These are phyloP conservation scores for Coprinopsis marcescibilis DNA, from an alignment of 768 basidiomycete species.

Conservation along the genomic window DNA sequence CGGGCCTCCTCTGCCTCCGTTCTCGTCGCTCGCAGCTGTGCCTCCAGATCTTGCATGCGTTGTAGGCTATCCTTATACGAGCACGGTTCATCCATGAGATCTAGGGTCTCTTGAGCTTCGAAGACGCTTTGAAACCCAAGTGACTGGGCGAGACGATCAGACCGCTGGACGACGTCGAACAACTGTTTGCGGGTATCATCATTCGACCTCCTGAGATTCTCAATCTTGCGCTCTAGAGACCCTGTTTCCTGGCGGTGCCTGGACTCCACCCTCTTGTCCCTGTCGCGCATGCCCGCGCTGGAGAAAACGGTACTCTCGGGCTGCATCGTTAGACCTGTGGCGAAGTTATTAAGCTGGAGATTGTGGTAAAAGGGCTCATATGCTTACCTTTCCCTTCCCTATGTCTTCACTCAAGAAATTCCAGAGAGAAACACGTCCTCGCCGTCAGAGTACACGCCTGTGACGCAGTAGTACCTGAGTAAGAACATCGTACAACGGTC, in stretches of 20 bases:
- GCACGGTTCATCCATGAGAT: conserved; percentile 27
- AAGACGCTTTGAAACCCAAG: conserved; percentile 40
- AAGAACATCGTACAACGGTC: too few species aligned
- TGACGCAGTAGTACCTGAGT: too few species aligned
- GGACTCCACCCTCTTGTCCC: conserved; percentile 28
- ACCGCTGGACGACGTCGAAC: conserved; percentile 32
- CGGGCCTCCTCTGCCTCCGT: conserved; percentile 19
- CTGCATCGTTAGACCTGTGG: too few species aligned
- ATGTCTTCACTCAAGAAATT: too few species aligned
- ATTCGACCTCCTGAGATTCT: conserved; percentile 26
- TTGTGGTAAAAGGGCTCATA: too few species aligned
- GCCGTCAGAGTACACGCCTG: too few species aligned
- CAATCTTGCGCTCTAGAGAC: conserved; percentile 19
- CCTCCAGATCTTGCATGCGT: conserved; percentile 28
- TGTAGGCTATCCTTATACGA: conserved; percentile 32
- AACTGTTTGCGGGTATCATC: conserved; percentile 27
- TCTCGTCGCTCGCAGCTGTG: conserved; percentile 17
- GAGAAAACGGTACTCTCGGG: conserved; percentile 17
- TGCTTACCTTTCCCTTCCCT: too few species aligned
- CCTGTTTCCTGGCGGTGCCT: conserved; percentile 25
- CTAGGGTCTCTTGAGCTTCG: conserved; percentile 37
- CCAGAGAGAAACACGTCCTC: too few species aligned
- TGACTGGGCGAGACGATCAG: conserved; percentile 30
- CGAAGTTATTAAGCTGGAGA: too few species aligned
- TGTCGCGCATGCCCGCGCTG: conserved; percentile 24